Evolutionary conservation across 352 stramenopile genomes (phyloP).

Genomic region (Phytophthora melonis): DNA sequence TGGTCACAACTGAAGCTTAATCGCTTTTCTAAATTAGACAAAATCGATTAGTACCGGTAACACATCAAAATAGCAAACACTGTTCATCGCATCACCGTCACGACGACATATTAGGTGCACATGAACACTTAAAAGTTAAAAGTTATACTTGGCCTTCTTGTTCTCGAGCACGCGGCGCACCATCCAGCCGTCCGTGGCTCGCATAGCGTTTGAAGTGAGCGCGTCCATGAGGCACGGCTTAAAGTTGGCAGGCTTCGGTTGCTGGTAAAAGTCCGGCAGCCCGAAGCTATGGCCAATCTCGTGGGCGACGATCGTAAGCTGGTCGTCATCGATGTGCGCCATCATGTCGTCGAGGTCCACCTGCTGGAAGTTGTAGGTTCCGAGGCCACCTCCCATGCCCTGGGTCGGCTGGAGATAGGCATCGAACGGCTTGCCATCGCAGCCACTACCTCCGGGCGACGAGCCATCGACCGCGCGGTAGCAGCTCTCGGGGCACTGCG

Average conservation of each 20-base stretch:
- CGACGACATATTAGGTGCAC: too few relatives aligned
- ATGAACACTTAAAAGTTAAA: too few relatives aligned
- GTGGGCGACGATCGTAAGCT: conserved; percentile 38
- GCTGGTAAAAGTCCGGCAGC: conserved; percentile 26
- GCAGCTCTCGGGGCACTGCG: conserved; percentile 38
- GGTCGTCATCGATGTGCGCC: conserved; percentile 23
- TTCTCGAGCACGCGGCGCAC: conserved; percentile 39
- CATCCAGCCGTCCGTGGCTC: conserved; percentile 36
- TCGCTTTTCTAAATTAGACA: too few relatives aligned
- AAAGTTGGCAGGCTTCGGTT: conserved; percentile 23
- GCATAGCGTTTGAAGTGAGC: conserved; percentile 17
- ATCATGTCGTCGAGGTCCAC: conserved; percentile 46
- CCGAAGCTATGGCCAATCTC: conserved; percentile 45
- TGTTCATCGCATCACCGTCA: too few relatives aligned
- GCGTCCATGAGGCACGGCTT: conserved; percentile 30
- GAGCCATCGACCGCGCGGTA: conserved; percentile 23
- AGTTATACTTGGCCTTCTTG: conserved; percentile 25
- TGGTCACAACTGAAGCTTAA: too few relatives aligned
- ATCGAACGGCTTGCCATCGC: conserved; percentile 46
- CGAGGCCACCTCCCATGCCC: conserved; percentile 29
- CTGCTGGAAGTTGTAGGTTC: conserved; percentile 17
- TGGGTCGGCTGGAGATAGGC: conserved; percentile 44
- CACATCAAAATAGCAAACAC: too few relatives aligned
- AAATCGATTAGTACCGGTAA: too few relatives aligned
- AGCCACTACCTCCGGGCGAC: conserved; percentile 8